Conservation (phyloP, 2,329 filamentous ascomycete genomes). For the Pseudogymnoascus sp. region DNA sequence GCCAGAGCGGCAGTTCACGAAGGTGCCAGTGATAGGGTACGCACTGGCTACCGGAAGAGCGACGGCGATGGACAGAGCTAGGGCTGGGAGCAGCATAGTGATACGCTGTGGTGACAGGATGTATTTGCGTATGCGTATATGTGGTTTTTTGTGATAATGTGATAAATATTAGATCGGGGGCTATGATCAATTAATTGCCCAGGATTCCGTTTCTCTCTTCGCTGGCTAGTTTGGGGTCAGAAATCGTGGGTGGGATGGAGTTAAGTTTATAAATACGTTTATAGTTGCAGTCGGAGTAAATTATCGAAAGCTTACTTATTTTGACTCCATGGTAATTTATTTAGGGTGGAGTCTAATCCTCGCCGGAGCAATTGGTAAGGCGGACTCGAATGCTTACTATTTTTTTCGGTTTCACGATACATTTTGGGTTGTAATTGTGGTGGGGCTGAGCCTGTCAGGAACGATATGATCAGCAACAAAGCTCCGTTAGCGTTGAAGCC, state of each 20-base stretch:
- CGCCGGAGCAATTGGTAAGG: not conserved
- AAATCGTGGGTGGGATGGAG: not conserved
- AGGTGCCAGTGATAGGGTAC: slow-evolving; percentile 5
- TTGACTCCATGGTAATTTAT: not conserved
- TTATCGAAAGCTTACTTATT: not conserved
- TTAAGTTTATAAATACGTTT: not conserved
- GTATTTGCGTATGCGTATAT: not conserved
- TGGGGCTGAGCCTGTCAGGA: not conserved
- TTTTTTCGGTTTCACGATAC: not conserved
- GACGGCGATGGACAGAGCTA: not conserved
- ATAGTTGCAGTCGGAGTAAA: not conserved
- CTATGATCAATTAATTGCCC: not conserved
- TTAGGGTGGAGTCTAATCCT: not conserved
- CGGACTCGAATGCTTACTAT: not conserved
- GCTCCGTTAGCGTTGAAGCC: not conserved
- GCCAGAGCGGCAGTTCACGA: slow-evolving; percentile 8
- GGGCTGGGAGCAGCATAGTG: not conserved
- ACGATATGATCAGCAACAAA: not conserved
- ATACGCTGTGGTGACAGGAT: not conserved
- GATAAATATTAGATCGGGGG: not conserved
- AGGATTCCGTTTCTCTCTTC: not conserved
- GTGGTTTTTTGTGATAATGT: not conserved
- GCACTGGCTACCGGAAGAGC: not conserved
- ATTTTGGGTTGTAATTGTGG: not conserved
- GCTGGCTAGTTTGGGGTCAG: not conserved